Evolutionary conservation across 805 yeast genomes (phyloP).

Genomic region (baker's yeast (Saccharomyces cerevisiae)): DNA sequence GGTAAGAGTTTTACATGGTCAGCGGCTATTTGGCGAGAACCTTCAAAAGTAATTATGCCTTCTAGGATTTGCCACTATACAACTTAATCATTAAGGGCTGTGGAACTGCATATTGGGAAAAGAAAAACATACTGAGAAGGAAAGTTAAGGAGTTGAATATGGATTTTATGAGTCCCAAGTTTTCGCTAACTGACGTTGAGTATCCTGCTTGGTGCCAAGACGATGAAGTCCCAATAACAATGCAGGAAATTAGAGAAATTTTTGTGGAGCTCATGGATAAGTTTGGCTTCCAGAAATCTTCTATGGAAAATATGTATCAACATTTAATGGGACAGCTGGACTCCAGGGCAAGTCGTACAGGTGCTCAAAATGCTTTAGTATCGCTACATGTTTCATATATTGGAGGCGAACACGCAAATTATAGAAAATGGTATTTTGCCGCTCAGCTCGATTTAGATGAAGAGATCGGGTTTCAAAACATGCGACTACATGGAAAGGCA

Average conservation of each 20-base stretch:
- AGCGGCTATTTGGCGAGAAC: not conserved
- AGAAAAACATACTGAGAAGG: not conserved
- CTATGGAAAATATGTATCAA: slow-evolving; percentile 71
- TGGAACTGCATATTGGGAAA: not conserved
- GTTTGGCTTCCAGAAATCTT: slow-evolving; percentile 82
- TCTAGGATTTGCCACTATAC: not conserved
- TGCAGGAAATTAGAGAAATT: slow-evolving; percentile 51
- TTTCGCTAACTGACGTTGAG: slow-evolving; percentile 19
- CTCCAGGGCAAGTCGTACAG: slow-evolving; percentile 75
- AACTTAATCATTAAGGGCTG: not conserved
- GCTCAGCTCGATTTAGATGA: slow-evolving; percentile 74
- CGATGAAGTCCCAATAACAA: slow-evolving; percentile 63
- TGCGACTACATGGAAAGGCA: slow-evolving; percentile 44
- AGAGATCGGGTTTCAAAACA: slow-evolving; percentile 48
- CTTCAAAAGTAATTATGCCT: not conserved
- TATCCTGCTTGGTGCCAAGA: slow-evolving; percentile 33
- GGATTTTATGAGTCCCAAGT: slow-evolving; percentile 2
- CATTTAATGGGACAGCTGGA: slow-evolving; percentile 75
- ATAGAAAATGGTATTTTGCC: slow-evolving; percentile 86
- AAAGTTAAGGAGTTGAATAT: not conserved
- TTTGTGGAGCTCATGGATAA: slow-evolving; percentile 49
- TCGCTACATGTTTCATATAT: slow-evolving; percentile 85
- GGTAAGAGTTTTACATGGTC: not conserved
- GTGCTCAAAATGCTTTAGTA: slow-evolving; percentile 60
- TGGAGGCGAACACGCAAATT: slow-evolving; percentile 84